Evolutionary conservation across 345 rosid genomes (phyloP).

Genomic region (Pugionium dolabratum): DNA sequence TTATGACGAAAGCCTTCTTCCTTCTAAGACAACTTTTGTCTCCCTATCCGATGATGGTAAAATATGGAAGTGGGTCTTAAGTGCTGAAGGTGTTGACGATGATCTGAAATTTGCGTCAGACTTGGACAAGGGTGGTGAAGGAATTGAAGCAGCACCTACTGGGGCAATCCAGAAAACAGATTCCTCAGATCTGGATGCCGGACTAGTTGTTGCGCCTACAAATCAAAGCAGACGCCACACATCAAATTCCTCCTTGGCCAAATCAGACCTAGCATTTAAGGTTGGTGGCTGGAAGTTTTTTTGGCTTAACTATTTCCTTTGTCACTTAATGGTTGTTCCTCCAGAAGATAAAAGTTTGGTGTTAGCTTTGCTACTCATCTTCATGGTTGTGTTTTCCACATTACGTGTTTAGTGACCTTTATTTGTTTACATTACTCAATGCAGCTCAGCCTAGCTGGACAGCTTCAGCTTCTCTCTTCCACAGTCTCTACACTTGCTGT

Average conservation of each 20-base stretch:
- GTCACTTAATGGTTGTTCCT: constrained; percentile 24
- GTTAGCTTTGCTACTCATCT: constrained; percentile 24
- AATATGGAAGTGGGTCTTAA: constrained; percentile 92
- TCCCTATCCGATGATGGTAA: constrained; percentile 96
- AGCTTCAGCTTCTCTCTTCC: constrained; percentile 96
- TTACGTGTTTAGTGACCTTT: constrained; percentile 16
- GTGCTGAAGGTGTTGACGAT: constrained; percentile 70
- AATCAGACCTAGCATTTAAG: constrained; percentile 60
- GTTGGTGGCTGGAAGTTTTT: constrained; percentile 46
- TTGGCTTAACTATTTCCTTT: constrained; percentile 22
- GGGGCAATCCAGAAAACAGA: constrained; percentile 31
- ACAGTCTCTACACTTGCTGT: constrained; percentile 91
- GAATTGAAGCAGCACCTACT: constrained; percentile 36
- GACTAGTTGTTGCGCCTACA: constrained; percentile 32
- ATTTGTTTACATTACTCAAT: constrained; percentile 36
- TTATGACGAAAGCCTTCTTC: constrained; percentile 66
- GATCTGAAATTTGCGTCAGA: constrained; percentile 45
- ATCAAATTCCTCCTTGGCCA: constrained; percentile 41
- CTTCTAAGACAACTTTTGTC: constrained; percentile 67
- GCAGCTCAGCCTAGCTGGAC: constrained; percentile 83
- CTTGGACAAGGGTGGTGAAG: constrained; percentile 34
- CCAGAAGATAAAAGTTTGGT: constrained; percentile 28
- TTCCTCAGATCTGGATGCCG: constrained; percentile 44
- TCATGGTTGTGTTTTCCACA: constrained; percentile 25
- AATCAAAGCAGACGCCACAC: constrained; percentile 47